Evolutionary conservation across 164 flowering plant species (phyloP).

Genomic region (Akebia trifoliata): DNA sequence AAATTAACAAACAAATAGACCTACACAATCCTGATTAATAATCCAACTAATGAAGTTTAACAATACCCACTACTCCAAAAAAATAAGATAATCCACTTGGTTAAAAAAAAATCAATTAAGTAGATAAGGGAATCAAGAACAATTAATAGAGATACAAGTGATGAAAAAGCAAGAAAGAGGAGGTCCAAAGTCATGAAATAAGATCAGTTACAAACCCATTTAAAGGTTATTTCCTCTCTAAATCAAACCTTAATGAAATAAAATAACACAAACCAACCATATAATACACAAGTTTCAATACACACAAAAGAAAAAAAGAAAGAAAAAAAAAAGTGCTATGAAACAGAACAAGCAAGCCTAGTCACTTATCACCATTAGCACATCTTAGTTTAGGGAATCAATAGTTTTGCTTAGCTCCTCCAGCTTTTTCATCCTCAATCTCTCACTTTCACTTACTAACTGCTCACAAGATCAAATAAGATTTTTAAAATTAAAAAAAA

Average conservation of each 20-base stretch:
- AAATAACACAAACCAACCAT: constrained; percentile 6
- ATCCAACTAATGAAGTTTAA: no score
- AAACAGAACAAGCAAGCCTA: constrained; percentile 25
- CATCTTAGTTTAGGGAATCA: constrained; percentile 37
- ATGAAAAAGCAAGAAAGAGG: background rate
- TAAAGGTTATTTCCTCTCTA: constrained; percentile 8
- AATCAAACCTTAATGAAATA: constrained; percentile 9
- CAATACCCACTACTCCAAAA: no score
- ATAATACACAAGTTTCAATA: constrained; percentile 6
- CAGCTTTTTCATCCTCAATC: constrained; percentile 72
- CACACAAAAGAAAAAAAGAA: constrained; percentile 9
- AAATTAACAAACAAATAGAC: no score
- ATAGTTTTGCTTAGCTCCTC: constrained; percentile 81
- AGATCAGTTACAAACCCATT: constrained; percentile 13
- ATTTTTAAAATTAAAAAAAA: no score
- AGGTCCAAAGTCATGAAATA: constrained; percentile 3
- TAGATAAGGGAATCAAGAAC: no score
- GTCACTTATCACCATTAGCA: constrained; percentile 3
- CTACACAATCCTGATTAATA: no score
- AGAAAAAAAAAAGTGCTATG: constrained; percentile 6
- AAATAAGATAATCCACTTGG: no score
- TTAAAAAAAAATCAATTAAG: no score
- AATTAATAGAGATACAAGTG: background rate
- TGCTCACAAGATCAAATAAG: constrained; percentile 20
- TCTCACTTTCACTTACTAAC: constrained; percentile 87